Evolutionary conservation across 1,139 yeast species (phyloP).

Genomic region (Blastobotrys persicus): DNA sequence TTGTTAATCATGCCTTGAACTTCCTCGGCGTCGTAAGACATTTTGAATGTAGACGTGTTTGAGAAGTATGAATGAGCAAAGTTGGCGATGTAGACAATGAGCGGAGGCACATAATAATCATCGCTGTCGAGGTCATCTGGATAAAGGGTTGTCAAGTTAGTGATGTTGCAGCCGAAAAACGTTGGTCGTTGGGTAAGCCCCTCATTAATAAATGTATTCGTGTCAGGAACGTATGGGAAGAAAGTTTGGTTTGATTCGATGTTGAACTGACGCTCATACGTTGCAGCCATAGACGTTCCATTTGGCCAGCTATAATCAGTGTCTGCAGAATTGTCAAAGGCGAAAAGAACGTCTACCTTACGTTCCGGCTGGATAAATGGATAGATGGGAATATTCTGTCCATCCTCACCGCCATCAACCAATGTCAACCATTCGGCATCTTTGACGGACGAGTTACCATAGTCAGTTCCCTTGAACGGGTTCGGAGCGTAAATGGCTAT

Average conservation of each 20-base stretch:
- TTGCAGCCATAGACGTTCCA: constrained; percentile 64
- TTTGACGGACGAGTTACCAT: constrained; percentile 33
- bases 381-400: constrained; percentile 71
- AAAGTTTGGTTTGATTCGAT: constrained; percentile 67
- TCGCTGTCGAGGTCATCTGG: constrained; percentile 25
- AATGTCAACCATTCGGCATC: constrained; percentile 51
- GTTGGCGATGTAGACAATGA: constrained; percentile 78
- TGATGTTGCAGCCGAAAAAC: constrained; percentile 83
- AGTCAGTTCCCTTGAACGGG: constrained; percentile 54
- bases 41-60: constrained; percentile 72
- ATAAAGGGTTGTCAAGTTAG: constrained; percentile 50
- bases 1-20: constrained; percentile 65
- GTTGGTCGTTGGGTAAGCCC: constrained; percentile 50
- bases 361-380: constrained; percentile 75
- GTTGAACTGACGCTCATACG: constrained; percentile 68
- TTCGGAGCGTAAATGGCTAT: constrained; percentile 74
- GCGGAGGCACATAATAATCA: constrained; percentile 53
- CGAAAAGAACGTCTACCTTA: constrained; percentile 70
- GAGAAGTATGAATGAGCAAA: constrained; percentile 64
- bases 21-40: constrained; percentile 61
- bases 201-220: constrained; percentile 51
- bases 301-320: constrained; percentile 52
- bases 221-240: constrained; percentile 69
- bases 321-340: constrained; percentile 87
- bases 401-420: constrained; percentile 89